Evolutionary conservation across 2,329 filamentous ascomycete genomes (phyloP).

Genomic region (Aureobasidium sp.): DNA sequence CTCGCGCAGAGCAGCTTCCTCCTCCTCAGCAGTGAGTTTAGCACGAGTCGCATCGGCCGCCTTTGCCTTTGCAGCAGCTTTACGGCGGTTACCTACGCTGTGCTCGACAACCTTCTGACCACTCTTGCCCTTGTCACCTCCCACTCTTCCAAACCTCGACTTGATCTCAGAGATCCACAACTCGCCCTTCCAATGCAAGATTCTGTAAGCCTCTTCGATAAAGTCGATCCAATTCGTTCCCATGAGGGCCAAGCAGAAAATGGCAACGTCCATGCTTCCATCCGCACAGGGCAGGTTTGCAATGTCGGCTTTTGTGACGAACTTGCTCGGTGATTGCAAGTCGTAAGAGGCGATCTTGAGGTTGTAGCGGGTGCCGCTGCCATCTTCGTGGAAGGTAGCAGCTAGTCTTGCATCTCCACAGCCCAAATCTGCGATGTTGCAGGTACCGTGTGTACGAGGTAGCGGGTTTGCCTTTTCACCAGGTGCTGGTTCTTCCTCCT

Average conservation of each 20-base stretch:
- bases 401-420: conserved; percentile 87
- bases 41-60: conserved; percentile 34
- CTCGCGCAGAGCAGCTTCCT: conserved; percentile 49
- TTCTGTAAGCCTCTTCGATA: conserved; percentile 87
- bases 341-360: conserved; percentile 80
- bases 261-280: conserved; percentile 72
- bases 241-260: conserved; percentile 97
- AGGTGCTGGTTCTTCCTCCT: conserved; percentile 18
- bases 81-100: conserved; percentile 61
- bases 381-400: conserved; percentile 51
- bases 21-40: conserved; percentile 46
- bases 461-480: conserved; percentile 41
- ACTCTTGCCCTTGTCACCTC: conserved; percentile 35
- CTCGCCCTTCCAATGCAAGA: conserved; percentile 90
- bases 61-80: conserved; percentile 35
- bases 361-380: conserved; percentile 57
- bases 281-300: conserved; percentile 70
- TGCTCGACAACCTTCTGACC: conserved; percentile 51
- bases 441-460: conserved; percentile 63
- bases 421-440: conserved; percentile 82
- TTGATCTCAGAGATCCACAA: conserved; percentile 98
- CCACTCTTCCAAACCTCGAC: conserved; percentile 67
- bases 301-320: conserved; percentile 86
- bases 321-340: conserved; percentile 65
- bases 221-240: conserved; percentile 98